Base-by-base conservation (phyloP, 2,329 filamentous ascomycete genomes). In the Cadophora sp. region DNA sequence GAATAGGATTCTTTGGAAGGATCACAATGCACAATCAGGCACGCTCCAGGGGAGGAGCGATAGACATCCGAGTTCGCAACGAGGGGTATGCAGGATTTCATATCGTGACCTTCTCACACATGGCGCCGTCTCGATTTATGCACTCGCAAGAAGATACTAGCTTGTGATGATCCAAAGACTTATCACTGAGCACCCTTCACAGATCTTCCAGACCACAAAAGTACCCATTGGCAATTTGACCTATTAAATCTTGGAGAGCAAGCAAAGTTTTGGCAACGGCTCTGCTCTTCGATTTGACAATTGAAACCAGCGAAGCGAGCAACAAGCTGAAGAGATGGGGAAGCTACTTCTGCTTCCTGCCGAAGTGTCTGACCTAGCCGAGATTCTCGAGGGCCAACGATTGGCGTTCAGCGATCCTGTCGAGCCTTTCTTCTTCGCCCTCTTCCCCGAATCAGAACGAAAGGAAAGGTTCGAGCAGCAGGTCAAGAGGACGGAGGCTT, bases 371-470 rank as follows among this genome's bases (percentile, higher is more conserved):
- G 69, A 73, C 56, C 64, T 62, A 29, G 53, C 59, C 7, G 69
- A 71, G 37, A 66, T 73, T 4, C 48, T 73, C 3, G 62, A 64
- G n/a, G 56, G 56, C 26, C 71, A 73, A 12, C 50, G 63, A 12
- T 63, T 66, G 4, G 67, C 71, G 14, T 72, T 72, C 62, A 67
- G 58, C n/a, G 37, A 64, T 26, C 61, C 66, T n/a, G 37, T 53
- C 22, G 71, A 74, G 61, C 72, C 69, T 27, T 71, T 67, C 24
- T 71, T 71, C 46, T 69, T 71, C 22, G 64, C 69, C 3, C 50
- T 70, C 12, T 72, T 64, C 37, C 72, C 70, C 7, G 26, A 65
- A 7, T 65, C 56, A 0, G 72, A 73, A 40, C 63, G 59, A 14
- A 61, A 48, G 8, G 69, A 70, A 12, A 63, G 66, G 4, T 68